Percentiles rank a stretch among this genome's conserved stretches.
Evolutionary conservation across 1,284 basidiomycete genomes (phyloP).

Genomic region (Schizophyllum amplum): DNA sequence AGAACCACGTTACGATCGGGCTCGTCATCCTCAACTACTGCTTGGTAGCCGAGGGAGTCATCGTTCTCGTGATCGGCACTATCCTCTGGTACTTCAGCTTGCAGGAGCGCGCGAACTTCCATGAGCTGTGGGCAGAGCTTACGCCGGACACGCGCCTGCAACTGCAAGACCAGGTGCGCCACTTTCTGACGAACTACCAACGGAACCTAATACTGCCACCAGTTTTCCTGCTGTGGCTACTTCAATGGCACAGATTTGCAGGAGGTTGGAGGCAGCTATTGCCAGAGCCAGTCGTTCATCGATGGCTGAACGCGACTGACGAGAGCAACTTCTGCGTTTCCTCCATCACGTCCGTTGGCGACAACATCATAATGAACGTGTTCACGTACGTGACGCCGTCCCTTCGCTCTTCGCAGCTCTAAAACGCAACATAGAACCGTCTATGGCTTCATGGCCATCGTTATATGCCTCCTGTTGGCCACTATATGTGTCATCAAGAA

Average conservation of each 20-base stretch:
- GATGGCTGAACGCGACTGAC: constrained; percentile 30
- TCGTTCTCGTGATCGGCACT: constrained; percentile 54
- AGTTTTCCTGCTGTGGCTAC: constrained; percentile 82
- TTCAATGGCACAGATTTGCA: constrained; percentile 56
- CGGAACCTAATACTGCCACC: constrained; percentile 2
- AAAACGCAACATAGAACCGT: constrained; percentile 22
- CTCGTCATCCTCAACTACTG: constrained; percentile 69
- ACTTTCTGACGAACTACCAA: neutral
- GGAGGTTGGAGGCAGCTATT: constrained; percentile 54
- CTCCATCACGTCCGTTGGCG: constrained; percentile 55
- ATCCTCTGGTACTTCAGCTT: constrained; percentile 77
- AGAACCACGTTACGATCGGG: constrained; percentile 56
- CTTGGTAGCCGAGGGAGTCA: constrained; percentile 53
- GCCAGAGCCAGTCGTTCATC: constrained; percentile 45
- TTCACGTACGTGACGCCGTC: constrained; percentile 57
- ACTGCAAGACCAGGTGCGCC: constrained; percentile 65
- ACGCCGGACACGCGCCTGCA: constrained; percentile 38
- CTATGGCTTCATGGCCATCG: constrained; percentile 80
- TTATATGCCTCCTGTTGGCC: constrained; percentile 65
- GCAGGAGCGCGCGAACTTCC: constrained; percentile 59
- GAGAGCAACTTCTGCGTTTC: constrained; percentile 57
- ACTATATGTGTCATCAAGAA: constrained; percentile 80
- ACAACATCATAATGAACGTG: constrained; percentile 66
- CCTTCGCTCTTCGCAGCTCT: neutral
- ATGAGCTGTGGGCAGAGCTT: constrained; percentile 42